These are phyloP conservation scores for Macrocystidia cucumis DNA, from an alignment of 1,284 basidiomycete genomes.

Conservation along the genomic window DNA sequence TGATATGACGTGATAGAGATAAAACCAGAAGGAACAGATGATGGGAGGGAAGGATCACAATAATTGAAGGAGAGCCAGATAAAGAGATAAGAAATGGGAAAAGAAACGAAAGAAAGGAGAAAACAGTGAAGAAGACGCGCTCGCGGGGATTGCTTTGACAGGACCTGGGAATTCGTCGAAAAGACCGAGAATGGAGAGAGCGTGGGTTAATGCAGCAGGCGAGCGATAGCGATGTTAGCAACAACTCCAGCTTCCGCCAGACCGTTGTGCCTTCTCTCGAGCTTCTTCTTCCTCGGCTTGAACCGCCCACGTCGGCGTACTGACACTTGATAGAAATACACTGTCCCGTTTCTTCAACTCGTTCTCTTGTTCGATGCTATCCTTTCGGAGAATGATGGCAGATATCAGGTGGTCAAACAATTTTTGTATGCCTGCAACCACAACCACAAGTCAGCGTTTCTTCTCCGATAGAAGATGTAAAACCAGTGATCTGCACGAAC, in stretches of 20 bases:
- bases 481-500: conserved; percentile 32
- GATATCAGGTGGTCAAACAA: conserved; percentile 72
- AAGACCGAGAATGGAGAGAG: conserved; percentile 10
- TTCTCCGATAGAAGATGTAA: conserved; percentile 8
- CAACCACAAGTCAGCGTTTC: conserved; percentile 7
- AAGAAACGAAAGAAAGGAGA: neutral
- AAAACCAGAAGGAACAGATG: conserved; percentile 13
- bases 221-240: conserved; percentile 27
- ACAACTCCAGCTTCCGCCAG: conserved; percentile 56
- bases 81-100: conserved; percentile 4
- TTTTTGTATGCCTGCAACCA: conserved; percentile 61
- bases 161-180: conserved; percentile 4
- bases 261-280: conserved; percentile 52
- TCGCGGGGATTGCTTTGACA: conserved; percentile 4
- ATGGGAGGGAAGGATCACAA: conserved; percentile 5
- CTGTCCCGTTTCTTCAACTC: conserved; percentile 72
- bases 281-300: conserved; percentile 78
- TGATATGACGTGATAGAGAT: neutral
- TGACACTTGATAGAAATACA: conserved; percentile 57
- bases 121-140: conserved; percentile 11
- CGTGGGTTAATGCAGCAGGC: conserved; percentile 11
- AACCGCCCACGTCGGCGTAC: conserved; percentile 64
- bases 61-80: conserved; percentile 10
- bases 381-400: conserved; percentile 70
- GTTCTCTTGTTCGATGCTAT: conserved; percentile 72